These are phyloP conservation scores for Aspergillus pseudonomiae DNA, from an alignment of 2,329 filamentous ascomycete genomes.

Conservation along the genomic window DNA sequence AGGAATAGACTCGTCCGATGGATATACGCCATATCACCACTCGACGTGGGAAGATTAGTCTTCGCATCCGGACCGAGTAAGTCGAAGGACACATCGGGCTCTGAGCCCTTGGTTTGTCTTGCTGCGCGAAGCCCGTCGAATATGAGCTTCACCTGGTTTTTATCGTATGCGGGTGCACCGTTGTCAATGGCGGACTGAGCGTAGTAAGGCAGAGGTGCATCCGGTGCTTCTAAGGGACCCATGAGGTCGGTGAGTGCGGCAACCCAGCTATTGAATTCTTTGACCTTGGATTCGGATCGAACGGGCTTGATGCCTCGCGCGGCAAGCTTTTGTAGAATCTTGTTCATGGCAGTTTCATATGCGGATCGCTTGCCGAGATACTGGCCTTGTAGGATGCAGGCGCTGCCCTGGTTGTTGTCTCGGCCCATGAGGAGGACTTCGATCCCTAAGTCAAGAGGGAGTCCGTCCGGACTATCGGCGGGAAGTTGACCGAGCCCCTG, in stretches of 20 bases:
- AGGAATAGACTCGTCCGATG: constrained; percentile 7
- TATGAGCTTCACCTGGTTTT: neutral
- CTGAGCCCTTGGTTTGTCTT: neutral
- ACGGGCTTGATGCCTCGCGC: constrained; percentile 2
- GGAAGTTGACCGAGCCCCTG: constrained; percentile 5
- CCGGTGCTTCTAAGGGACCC: constrained; percentile 9
- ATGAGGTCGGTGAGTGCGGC: constrained; percentile 13
- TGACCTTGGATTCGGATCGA: neutral
- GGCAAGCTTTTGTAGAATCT: neutral
- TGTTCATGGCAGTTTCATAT: constrained; percentile 4
- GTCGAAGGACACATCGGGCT: constrained; percentile 11
- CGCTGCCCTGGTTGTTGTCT: neutral
- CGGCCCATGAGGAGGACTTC: constrained; percentile 9
- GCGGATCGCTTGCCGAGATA: constrained; percentile 4
- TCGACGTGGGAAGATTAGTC: constrained; percentile 1
- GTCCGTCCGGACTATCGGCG: neutral
- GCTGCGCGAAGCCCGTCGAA: constrained; percentile 5
- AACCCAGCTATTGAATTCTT: constrained; percentile 7
- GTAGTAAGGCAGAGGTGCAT: constrained; percentile 12
- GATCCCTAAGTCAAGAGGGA: constrained; percentile 4
- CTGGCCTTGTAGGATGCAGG: constrained; percentile 5
- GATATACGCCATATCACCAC: constrained; percentile 9
- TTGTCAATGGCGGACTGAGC: constrained; percentile 10
- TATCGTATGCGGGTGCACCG: constrained; percentile 5
- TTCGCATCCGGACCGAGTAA: neutral